Conservation (phyloP, 495 filamentous ascomycete species). For the Hypoxylon fragiforme region DNA sequence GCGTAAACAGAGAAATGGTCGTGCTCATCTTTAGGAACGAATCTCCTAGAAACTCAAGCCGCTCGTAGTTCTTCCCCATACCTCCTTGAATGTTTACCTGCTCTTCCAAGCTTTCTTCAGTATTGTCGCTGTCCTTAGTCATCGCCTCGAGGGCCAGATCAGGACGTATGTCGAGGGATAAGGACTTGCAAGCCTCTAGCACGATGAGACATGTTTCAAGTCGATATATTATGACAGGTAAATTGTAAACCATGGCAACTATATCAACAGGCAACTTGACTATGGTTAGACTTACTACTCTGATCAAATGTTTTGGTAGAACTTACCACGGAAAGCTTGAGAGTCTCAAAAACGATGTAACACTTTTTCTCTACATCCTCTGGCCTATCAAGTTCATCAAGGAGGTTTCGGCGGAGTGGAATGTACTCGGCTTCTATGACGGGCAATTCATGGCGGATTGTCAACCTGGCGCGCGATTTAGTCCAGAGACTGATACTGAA, state of each 20-base stretch:
- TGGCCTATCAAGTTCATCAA: conserved; percentile 59
- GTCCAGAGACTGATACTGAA: conserved; percentile 50
- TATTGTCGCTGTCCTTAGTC: conserved; percentile 94
- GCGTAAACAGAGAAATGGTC: conserved; percentile 77
- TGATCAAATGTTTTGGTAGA: not conserved
- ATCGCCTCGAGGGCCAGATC: conserved; percentile 83
- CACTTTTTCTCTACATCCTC: conserved; percentile 46
- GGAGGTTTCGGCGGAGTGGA: conserved; percentile 75
- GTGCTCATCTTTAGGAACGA: conserved; percentile 96
- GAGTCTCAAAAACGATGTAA: conserved; percentile 52
- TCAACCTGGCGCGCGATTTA: conserved; percentile 29
- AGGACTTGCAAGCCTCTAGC: conserved; percentile 63
- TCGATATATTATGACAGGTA: conserved; percentile 83
- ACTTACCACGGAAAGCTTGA: conserved; percentile 77
- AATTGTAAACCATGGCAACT: conserved; percentile 67
- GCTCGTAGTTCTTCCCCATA: conserved; percentile 97
- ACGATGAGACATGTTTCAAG: conserved; percentile 82
- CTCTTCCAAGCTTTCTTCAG: conserved; percentile 71
- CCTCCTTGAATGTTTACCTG: conserved; percentile 78
- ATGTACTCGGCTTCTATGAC: conserved; percentile 76
- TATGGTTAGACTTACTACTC: conserved; percentile 24
- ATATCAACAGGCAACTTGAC: conserved; percentile 65
- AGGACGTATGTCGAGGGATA: conserved; percentile 63
- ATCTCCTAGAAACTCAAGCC: conserved; percentile 92
- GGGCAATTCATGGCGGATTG: conserved; percentile 66